Base-by-base conservation (phyloP, 2,329 filamentous ascomycete species). In the Trichoderma koningiopsis region DNA sequence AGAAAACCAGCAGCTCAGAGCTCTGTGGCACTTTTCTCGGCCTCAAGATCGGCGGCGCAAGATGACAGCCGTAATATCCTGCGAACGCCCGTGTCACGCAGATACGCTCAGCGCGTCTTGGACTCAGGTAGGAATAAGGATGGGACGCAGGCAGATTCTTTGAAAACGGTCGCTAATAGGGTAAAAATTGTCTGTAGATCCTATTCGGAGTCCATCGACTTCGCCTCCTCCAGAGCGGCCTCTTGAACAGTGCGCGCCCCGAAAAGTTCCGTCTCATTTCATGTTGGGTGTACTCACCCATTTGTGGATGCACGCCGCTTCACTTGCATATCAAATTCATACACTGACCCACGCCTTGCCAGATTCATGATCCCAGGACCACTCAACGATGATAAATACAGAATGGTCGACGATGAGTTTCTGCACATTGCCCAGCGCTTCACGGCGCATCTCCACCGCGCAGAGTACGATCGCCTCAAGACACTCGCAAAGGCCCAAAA, bases 381-480 rank as follows among this genome's bases (percentile, higher is more conserved):
- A n/a, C 82, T 86, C 4, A 79, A 84, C n/a, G 92, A 96, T 77
- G 91, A 94, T 76, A 81, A 81, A 67, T 95, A 88, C 78, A 89
- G 92, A 74, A 94, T 95, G 91, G 92, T 96, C 0, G 92, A 95
- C 78, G 92, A 96, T 74, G 92, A 95, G 73, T 88, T 96, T 72
- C 80, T 91, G 24, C 81, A 85, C 19, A 87, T 89, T 0, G 92
- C 92, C 0, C 86, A 88, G 64, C 81, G 83, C 3, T 95, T 92
- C 78, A 95, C 92, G 0, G 85, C 86, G 5, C 91, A 94, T 77
- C 84, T 95, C 1, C 92, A 94, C 76, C 87, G 89, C n/a, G 91
- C 89, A 19, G 92, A 94, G 77, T 95, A 95, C 76, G 84, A 88
- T 69, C 86, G 89, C 4, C 84, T 92, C 56, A 91, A 91, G 77